Base-by-base conservation (phyloP, 2,329 filamentous ascomycete species). In the Tolypocladium cylindrosporum region DNA sequence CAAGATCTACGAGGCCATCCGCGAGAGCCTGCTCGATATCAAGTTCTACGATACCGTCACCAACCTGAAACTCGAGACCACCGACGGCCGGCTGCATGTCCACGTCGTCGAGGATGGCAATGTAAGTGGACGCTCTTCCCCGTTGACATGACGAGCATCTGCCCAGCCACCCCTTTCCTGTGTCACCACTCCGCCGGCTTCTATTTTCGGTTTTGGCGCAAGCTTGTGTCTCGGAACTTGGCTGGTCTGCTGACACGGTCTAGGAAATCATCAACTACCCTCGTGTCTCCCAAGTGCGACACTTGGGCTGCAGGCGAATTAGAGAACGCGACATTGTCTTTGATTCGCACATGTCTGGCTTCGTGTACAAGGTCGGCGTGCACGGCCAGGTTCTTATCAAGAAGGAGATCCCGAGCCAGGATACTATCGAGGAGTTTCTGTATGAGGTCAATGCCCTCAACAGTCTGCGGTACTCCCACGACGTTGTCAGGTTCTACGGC, bases 51-150 rank as follows among this genome's bases (percentile, higher is more conserved):
- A 92, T 58, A 96, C 91, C 0, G 93, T 97, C 59, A 97, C 94
- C 21, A 97, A 97, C 66, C 81, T 99, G 62, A 96, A 96, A 72
- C 80, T 99, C 21, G 86, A 97, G 71, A 99, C 94, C 0, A 87
- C 84, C 5, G 88, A 95, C 58, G 90, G 90, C 16, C 86, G 91
- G 60, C 79, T 99, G 31, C 92, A 97, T 72, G 91, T 99, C 8
- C 94, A 97, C 71, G 94, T 99, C 56, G 92, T 94, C n/a, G 93
- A 99, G 72, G 94, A 99, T 70, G 84, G 91, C 54, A 94, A 95
- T 69, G 82, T 85, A 66, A 65, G 81, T 79, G 19, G 43, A 53
- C 13, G 51, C 40, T 50, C 19, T 34, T 14, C 34, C 34, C 36
- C 40, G 9, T 1, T 19, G 27, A 39, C 13, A 24, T 24, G 10